Conservation (phyloP, 352 stramenopile genomes). For the Phytophthora sansomeana region DNA sequence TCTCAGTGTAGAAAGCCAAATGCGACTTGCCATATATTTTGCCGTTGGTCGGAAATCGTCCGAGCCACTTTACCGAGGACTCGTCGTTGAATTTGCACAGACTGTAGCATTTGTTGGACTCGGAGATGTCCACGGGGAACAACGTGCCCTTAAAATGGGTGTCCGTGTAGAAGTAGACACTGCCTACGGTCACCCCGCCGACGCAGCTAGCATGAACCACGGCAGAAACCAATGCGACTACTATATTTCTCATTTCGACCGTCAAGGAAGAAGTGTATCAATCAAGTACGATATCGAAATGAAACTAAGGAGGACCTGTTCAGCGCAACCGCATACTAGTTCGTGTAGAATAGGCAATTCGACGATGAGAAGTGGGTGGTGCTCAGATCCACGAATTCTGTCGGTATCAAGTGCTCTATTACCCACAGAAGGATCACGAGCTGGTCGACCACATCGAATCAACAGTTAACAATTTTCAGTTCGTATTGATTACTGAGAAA, state of each 20-base stretch:
- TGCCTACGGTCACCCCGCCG: background rate
- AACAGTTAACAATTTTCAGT: no score
- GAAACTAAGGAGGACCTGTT: no score
- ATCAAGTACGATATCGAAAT: no score
- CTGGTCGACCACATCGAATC: no score
- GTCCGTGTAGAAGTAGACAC: slow-evolving; percentile 11
- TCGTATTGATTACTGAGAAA: no score
- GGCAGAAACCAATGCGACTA: background rate
- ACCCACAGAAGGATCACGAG: no score
- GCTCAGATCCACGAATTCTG: no score
- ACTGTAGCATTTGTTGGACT: slow-evolving; percentile 5
- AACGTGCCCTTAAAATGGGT: background rate
- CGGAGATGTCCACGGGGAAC: slow-evolving; percentile 9
- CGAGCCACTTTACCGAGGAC: slow-evolving; percentile 3
- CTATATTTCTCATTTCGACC: background rate
- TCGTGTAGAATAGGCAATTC: no score
- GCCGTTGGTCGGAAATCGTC: background rate
- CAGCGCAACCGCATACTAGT: no score
- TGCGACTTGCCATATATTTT: slow-evolving; percentile 5
- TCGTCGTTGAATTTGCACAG: slow-evolving; percentile 6
- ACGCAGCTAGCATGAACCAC: background rate
- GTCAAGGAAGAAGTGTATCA: no score
- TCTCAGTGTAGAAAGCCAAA: slow-evolving; percentile 7
- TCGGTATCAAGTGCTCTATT: no score
- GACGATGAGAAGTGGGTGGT: no score